Evolutionary conservation across 1,284 basidiomycete species (phyloP).

Genomic region (Malassezia caprae): DNA sequence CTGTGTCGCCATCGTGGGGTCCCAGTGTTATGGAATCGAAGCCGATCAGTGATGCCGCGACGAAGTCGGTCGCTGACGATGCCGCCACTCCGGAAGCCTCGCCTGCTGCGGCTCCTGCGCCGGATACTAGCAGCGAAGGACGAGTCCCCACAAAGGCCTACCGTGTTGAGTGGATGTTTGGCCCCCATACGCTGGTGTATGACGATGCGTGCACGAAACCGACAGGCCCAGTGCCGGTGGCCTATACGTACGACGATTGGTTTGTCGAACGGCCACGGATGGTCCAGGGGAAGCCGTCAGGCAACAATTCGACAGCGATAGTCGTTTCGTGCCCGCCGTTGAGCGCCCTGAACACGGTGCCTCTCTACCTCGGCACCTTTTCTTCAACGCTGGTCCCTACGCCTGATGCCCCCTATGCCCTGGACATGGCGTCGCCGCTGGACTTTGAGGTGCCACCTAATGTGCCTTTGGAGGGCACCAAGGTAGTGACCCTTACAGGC

Average conservation of each 20-base stretch:
- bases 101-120: background rate
- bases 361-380: slow-evolving; percentile 7
- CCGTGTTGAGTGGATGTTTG: slow-evolving; percentile 11
- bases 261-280: background rate
- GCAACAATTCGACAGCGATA: background rate
- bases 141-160: background rate
- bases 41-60: background rate
- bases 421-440: slow-evolving; percentile 7
- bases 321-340: background rate
- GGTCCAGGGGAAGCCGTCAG: background rate
- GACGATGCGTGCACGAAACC: slow-evolving; percentile 1
- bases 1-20: background rate
- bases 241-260: slow-evolving; percentile 17
- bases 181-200: slow-evolving; percentile 2
- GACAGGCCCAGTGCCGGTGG: slow-evolving; percentile 1
- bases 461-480: background rate
- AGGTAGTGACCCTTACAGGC: background rate
- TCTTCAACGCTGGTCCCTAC: background rate
- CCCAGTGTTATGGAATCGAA: too few species aligned
- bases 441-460: background rate
- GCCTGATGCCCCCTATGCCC: background rate
- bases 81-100: background rate
- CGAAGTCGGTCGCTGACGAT: background rate
- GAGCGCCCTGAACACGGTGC: background rate
- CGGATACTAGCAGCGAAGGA: background rate